Evolutionary conservation across 768 basidiomycete species (phyloP).

Genomic region (Leccinum variicolor): DNA sequence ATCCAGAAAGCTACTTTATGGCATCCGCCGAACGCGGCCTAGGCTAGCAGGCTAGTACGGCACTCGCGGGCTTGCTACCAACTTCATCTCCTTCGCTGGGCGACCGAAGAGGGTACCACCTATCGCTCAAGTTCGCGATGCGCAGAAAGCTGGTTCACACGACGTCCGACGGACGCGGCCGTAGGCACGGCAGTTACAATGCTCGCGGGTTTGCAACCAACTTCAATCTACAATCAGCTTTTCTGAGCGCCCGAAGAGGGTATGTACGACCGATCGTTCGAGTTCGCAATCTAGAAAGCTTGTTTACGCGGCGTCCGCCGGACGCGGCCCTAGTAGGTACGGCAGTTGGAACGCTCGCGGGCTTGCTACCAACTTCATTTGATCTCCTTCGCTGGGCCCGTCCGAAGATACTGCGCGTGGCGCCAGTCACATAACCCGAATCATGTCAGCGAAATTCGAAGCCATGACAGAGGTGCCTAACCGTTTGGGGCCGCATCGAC

Average conservation of each 20-base stretch:
- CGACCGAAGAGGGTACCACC: too few species aligned
- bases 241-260: slow-evolving; percentile 35
- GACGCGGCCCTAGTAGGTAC: not conserved
- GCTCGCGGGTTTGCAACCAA: slow-evolving; percentile 34
- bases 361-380: not conserved
- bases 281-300: slow-evolving; percentile 14
- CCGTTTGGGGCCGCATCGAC: not conserved
- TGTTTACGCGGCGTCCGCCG: not conserved
- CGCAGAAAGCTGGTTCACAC: slow-evolving; percentile 3
- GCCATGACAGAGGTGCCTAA: too few species aligned
- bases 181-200: slow-evolving; percentile 19
- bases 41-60: too few species aligned
- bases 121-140: not conserved
- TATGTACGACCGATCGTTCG: too few species aligned
- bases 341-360: not conserved
- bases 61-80: too few species aligned
- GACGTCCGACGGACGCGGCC: not conserved
- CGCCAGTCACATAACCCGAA: too few species aligned
- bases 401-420: too few species aligned
- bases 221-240: slow-evolving; percentile 29
- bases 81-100: too few species aligned
- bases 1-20: too few species aligned
- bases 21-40: too few species aligned
- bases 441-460: not conserved
- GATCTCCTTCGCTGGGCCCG: not conserved